phyloP scores from a whole-genome alignment of 768 basidiomycete species.

The Amyloporia xantha region DNA sequence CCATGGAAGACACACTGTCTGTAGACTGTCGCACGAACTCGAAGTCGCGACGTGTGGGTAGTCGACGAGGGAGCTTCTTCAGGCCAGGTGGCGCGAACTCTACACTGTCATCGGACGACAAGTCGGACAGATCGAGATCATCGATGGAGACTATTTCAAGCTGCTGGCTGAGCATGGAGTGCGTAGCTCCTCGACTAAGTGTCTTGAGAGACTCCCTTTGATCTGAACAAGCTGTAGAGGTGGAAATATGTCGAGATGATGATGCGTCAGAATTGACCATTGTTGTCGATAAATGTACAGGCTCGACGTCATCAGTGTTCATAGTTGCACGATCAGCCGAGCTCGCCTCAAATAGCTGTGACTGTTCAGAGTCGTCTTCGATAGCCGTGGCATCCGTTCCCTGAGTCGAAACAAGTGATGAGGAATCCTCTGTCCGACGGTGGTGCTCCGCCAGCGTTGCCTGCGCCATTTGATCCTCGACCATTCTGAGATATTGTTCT shows the following conservation, averaged over 20 bases:
- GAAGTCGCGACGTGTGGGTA: constrained; percentile 74
- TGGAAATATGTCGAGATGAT: background rate
- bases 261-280: background rate
- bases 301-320: background rate
- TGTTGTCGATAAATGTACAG: background rate
- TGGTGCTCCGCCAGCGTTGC: background rate
- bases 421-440: background rate
- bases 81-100: constrained; percentile 39
- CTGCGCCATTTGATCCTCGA: constrained; percentile 29
- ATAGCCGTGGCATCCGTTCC: too few relatives aligned
- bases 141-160: constrained; percentile 75
- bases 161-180: constrained; percentile 31
- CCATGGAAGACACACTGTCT: constrained; percentile 73
- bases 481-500: constrained; percentile 58
- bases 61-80: constrained; percentile 45
- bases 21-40: constrained; percentile 67
- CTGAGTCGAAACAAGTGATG: background rate
- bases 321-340: background rate
- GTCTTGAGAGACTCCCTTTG: constrained; percentile 2
- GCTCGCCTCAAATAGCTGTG: too few relatives aligned
- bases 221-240: background rate
- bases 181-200: background rate
- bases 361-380: background rate
- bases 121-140: constrained; percentile 75
- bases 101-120: constrained; percentile 49